These are phyloP conservation scores for Trypanosoma cruzi DNA, from an alignment of 208 protist species.

Conservation along the genomic window DNA sequence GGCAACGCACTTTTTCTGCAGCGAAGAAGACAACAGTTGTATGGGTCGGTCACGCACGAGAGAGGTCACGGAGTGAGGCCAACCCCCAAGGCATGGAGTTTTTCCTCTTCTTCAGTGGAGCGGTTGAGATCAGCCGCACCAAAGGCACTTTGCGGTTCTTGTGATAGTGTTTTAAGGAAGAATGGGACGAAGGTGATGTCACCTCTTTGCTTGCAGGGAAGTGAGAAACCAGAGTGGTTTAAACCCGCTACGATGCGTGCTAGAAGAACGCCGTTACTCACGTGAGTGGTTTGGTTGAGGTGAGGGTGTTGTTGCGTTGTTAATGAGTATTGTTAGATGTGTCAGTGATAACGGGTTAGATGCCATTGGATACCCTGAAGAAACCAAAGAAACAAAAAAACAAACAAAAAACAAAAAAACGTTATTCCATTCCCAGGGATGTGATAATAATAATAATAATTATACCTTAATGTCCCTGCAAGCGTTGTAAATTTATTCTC, in stretches of 20 bases:
- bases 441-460: not conserved
- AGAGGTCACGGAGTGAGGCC: not conserved
- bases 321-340: not conserved
- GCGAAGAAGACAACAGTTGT: not conserved
- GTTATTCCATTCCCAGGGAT: too few species aligned
- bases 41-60: not conserved
- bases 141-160: not conserved
- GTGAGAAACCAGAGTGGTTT: not conserved
- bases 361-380: not conserved
- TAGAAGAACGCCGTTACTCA: not conserved
- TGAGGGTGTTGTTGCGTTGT: not conserved
- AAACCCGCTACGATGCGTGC: not conserved
- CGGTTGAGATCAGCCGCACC: not conserved
- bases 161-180: not conserved
- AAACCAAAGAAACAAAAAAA: too few species aligned
- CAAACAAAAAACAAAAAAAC: too few species aligned
- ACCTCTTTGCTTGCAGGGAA: not conserved
- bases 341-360: not conserved
- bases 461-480: not conserved
- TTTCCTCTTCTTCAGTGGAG: not conserved
- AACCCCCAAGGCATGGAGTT: not conserved
- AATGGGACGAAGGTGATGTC: not conserved
- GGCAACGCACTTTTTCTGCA: conserved; percentile 25
- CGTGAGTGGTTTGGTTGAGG: not conserved
- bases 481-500: not conserved